Evolutionary conservation across 192 early-diverging fungal genomes (phyloP), one percentile per base, ranked within the genome.

Genomic region (Geosiphon pyriformis): DNA sequence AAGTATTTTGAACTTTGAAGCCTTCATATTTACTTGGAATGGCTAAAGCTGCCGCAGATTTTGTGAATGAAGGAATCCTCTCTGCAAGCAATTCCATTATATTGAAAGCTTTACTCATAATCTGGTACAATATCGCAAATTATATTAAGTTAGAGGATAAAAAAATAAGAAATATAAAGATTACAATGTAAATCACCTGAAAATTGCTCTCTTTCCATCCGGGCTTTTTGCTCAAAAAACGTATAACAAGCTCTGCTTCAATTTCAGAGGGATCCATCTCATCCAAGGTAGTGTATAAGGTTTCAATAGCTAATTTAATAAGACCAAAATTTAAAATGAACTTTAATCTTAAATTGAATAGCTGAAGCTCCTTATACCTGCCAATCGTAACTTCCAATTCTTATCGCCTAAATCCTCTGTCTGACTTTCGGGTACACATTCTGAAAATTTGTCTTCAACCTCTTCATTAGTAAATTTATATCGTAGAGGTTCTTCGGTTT

Each of bases 191-290:
- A 12, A 22, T 27, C 18, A 76, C 86, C 65, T 99, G 95, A 72
- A 98, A 98, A 76, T 99, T 99, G 80, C 83, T 93, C 70, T 99
- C 96, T 74, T 98, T 98, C 91, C 91, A 96, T 3, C 95, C 94
- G 0, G 94, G 94, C 30, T 90, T 92, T 48, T 90, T 88, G 8
- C 82, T 73, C 26, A 99, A 72, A 57, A 85, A 82, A 22, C 92
- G 84, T 6, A 92, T 80, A 27, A 99, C 77, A 22, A 94, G 77
- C 70, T 99, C 96, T 11, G 90, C 80, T 50, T 92, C 88, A 3
- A 92, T 61, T 7, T 68, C 65, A 2, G 74, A 32, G 26, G 75
- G 66, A 6, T 82, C 73, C 35, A 76, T 78, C 18, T 76, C 72
- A 37, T 83, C 80, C 26, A 98, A 65, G 30, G 86, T 82, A 53